phyloP scores from a whole-genome alignment of 176 grass and related monocot species.

The Cenchrus americanus region DNA sequence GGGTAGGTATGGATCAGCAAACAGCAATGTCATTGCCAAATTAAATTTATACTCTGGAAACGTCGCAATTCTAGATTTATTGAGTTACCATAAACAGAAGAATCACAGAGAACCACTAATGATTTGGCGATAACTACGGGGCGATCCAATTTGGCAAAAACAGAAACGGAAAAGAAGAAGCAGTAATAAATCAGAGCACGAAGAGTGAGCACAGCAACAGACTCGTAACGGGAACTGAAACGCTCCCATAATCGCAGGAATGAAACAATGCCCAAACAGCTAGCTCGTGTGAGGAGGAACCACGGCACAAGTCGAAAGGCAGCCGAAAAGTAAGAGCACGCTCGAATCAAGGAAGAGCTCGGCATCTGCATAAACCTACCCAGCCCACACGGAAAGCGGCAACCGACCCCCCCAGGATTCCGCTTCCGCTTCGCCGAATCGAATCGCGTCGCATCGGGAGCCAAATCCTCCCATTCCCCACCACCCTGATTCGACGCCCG shows the following conservation, averaged over 20 bases:
- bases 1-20: neutral
- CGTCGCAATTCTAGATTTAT: neutral
- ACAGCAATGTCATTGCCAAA: neutral
- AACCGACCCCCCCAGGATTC: neutral
- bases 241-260: neutral
- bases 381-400: neutral
- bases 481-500: neutral
- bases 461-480: neutral
- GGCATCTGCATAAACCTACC: neutral
- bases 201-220: neutral
- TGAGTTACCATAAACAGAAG: neutral
- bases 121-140: no score
- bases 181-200: neutral
- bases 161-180: neutral
- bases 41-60: neutral
- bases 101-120: neutral
- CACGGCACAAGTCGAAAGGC: neutral
- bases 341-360: neutral
- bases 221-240: neutral
- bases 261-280: no score
- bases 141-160: neutral
- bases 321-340: neutral
- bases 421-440: conserved; percentile 3
- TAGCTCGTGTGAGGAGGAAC: no score
- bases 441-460: conserved; percentile 1